Percentiles rank a stretch among this genome's conserved stretches.
Conservation (phyloP, 352 stramenopile species). For the Phytophthora pistaciae region DNA sequence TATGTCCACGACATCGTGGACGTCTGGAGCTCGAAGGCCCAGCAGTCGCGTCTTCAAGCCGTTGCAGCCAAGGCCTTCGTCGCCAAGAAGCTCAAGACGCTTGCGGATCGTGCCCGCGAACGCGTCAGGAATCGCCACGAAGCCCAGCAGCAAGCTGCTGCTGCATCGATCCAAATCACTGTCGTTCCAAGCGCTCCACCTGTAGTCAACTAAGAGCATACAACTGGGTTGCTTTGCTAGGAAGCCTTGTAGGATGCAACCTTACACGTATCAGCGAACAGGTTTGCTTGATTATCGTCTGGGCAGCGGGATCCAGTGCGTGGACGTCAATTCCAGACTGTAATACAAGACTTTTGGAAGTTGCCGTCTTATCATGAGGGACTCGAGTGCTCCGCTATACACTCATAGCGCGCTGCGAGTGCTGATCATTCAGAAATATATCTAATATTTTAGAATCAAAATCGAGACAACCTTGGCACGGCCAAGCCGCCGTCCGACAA, state of each 20-base stretch:
- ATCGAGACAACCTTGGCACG: no score
- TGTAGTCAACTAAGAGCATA: conserved; percentile 7
- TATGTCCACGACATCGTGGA: conserved; percentile 70
- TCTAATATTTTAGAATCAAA: no score
- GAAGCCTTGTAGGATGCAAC: background rate
- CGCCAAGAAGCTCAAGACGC: conserved; percentile 61
- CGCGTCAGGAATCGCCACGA: conserved; percentile 50
- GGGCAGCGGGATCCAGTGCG: no score
- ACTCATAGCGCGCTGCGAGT: no score
- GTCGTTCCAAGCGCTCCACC: conserved; percentile 16
- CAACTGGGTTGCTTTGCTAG: background rate
- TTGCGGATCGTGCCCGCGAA: conserved; percentile 60
- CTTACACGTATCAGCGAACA: no score
- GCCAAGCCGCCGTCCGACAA: no score
- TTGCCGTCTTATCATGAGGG: no score
- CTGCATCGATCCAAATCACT: conserved; percentile 18
- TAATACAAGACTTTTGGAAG: no score
- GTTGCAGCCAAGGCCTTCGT: conserved; percentile 46
- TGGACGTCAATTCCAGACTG: no score
- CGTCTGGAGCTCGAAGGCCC: conserved; percentile 58
- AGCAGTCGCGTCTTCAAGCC: conserved; percentile 46
- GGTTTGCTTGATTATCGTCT: no score
- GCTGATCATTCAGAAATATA: no score
- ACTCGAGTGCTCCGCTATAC: no score
- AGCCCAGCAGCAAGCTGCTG: background rate